Base-by-base conservation (phyloP, 495 filamentous ascomycete species). In the Penicillium ochrochloron region DNA sequence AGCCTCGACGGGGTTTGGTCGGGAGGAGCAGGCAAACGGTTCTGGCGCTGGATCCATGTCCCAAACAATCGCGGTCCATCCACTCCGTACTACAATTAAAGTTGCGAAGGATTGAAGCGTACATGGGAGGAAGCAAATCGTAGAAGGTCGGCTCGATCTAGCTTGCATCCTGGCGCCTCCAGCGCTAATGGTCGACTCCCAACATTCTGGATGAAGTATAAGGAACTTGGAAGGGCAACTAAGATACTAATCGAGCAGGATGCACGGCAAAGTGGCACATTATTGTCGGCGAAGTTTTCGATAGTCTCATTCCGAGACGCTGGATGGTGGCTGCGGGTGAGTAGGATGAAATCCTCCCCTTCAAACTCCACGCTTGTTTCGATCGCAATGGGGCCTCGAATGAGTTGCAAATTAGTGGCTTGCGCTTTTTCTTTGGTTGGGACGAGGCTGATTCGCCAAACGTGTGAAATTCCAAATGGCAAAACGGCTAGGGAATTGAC, bases 101-200 rank as follows among this genome's bases (percentile, higher is more conserved):
- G 60, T 62, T 62, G 31, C 52, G 60, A 62, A 62, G 60, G 60
- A 62, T 62, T 62, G 29, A 56, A 62, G 53, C 31, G 31, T 55
- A 19, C 42, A 12, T 31, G 25, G 25, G 29, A 52, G 21, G 48
- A 52, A 52, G 48, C 48, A 31, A 15, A 52, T 48, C 44, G 25
- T 1, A 31, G 48, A 21, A 52, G 4, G 12, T 52, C 17, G 27
- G 48, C 21, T 52, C 5, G 25, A 15, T 52, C 15, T 31, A 31
- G 12, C 15, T 50, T 33, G 52, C 15, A 29, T 54, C 53, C 53
- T 14, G 53, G 53, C 31, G 53, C n/a, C 3, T 37, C 19, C 2
- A 31, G 48, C 48, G 48, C 27, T 52, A 52, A 48, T 8, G 3
- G 19, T 25, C 19, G 19, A 48, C 44, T 7, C 15, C 44, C 44